Evolutionary conservation across 228 moss, liverwort and hornwort species (phyloP).

Genomic region (Sphagnum fallax): DNA sequence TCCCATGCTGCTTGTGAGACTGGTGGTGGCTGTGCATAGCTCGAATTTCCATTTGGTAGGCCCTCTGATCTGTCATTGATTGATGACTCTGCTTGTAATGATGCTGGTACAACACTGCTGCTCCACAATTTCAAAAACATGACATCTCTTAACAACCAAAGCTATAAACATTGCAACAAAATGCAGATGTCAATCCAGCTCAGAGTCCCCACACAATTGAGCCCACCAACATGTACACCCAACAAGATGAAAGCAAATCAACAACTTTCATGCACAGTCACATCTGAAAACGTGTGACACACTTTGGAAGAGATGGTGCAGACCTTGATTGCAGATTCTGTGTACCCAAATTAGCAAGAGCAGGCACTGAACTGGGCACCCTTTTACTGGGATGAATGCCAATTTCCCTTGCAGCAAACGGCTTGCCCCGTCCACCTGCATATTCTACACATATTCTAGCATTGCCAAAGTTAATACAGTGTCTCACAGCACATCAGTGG

Average conservation of each 20-base stretch:
- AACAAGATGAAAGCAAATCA: not conserved
- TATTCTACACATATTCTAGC: slow-evolving; percentile 15
- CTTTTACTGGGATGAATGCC: slow-evolving; percentile 6
- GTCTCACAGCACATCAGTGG: no score
- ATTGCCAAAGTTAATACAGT: no score
- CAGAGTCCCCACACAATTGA: not conserved
- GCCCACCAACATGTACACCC: no score
- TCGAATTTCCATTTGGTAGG: slow-evolving; percentile 27
- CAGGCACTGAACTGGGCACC: slow-evolving; percentile 11
- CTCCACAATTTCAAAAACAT: not conserved
- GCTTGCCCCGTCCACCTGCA: slow-evolving; percentile 33
- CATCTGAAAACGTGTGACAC: not conserved
- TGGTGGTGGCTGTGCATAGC: slow-evolving; percentile 16
- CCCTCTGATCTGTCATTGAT: slow-evolving; percentile 8
- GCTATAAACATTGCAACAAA: not conserved
- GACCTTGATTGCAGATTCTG: slow-evolving; percentile 17
- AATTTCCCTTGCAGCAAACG: slow-evolving; percentile 24
- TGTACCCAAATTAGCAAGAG: slow-evolving; percentile 13
- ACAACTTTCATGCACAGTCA: not conserved
- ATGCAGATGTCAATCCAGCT: not conserved
- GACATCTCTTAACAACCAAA: not conserved
- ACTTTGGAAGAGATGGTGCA: slow-evolving; percentile 11
- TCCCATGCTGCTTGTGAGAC: slow-evolving; percentile 35
- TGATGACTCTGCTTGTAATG: slow-evolving; percentile 3
- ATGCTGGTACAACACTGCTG: not conserved